Evolutionary conservation across 768 basidiomycete genomes (phyloP).

Genomic region (Rhodotorula graminis): DNA sequence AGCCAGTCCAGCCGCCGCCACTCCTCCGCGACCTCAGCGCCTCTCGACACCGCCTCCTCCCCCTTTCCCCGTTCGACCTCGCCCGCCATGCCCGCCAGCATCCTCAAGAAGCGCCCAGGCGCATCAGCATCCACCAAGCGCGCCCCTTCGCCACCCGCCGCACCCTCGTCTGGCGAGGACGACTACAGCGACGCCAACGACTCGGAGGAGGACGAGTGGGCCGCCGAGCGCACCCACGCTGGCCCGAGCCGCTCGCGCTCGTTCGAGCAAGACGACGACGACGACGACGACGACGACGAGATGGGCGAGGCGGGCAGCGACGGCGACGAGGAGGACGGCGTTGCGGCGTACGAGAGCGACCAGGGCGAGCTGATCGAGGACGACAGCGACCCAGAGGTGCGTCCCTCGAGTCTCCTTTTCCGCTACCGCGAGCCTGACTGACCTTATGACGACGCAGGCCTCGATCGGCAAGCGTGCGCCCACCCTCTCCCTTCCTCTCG

Average conservation of each 20-base stretch:
- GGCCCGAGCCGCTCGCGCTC: neutral
- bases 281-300: neutral
- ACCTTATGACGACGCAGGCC: neutral
- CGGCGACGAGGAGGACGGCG: conserved; percentile 28
- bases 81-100: neutral
- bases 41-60: neutral
- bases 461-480: conserved; percentile 22
- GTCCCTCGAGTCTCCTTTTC: neutral
- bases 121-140: neutral
- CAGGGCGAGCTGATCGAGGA: conserved; percentile 26
- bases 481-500: neutral
- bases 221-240: neutral
- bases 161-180: conserved; percentile 1
- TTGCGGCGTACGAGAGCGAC: conserved; percentile 31
- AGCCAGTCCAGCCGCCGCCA: neutral
- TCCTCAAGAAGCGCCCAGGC: neutral
- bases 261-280: conserved; percentile 4
- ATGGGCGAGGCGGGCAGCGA: neutral
- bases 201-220: conserved; percentile 36
- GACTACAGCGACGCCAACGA: neutral
- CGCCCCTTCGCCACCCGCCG: neutral
- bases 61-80: neutral
- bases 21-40: neutral
- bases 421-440: neutral
- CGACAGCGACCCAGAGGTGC: conserved; percentile 26